Base-by-base conservation (phyloP, 1,284 basidiomycete species). In the Xerocomus minutiporus region DNA sequence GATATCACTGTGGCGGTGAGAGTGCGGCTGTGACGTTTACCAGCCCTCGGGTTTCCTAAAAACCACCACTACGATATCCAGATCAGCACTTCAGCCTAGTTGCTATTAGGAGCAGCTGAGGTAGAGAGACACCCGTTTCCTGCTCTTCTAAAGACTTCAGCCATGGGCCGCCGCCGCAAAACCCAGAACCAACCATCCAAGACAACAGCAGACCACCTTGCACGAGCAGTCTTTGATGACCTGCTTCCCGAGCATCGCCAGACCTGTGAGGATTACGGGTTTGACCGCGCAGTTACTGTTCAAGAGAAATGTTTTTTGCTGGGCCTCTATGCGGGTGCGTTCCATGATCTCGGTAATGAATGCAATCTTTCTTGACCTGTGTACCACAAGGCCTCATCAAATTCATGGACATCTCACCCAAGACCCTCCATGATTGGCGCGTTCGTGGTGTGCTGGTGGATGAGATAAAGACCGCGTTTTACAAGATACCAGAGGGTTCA, bases 401-500 rank as follows among this genome's bases (percentile, higher is more conserved):
- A 17, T 0, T 20, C 15, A 0, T n/a, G 8, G 7, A 8, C 8
- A 38, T 51, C 15, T 17, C 50, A 25, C 28, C 41, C 34, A 31
- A 49, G 46, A 52, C 46, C 34, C 31, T 52, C 17, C 51, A 50
- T 23, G 29, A 38, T 15, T 52, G 51, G 51, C 51, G 51, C 13
- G 17, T 49, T 35, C 46, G 32, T 1, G 51, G 46, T 9, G 20
- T 20, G 20, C 20, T 20, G 20, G 20, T 20, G 20, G 20, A 20
- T 20, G 20, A 20, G 20, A 20, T 51, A 32, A 51, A 46, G 9
- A 28, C 40, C 2, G 28, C 46, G 3, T 52, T 26, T 12, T 25
- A 49, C 32, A 32, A 32, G 17, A 12, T 43, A 23, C 51, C 46
- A 5, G 23, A 38, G 11, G 1, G 9, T 25, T 11, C 31, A 5